Base-by-base conservation (phyloP, 345 rosid genomes). In the Hibiscus tridactylites region DNA sequence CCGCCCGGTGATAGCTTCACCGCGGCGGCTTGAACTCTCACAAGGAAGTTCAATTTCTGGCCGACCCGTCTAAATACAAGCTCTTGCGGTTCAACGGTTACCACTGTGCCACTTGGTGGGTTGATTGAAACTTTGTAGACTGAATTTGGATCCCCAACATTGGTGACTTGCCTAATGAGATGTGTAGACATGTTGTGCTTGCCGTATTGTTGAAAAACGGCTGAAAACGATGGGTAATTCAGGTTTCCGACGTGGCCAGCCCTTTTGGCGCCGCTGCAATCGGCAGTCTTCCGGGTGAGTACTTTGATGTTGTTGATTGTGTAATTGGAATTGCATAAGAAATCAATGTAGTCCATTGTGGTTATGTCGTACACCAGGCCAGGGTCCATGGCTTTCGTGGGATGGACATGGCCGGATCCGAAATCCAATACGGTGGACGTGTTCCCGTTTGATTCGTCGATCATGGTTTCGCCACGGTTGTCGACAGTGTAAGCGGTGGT, bases 391-490 rank as follows among this genome's bases (percentile, higher is more conserved):
- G 97, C 99, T 60, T 79, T 87, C 15, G 90, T 85, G 3, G 97
- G 99, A 71, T 89, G 92, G 62, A 95, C 89, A 76, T 92, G 94
- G 42, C 98, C 93, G 0, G 97, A 84, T 3, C 98, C 97, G 29
- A 77, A 83, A 83, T 92, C 98, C 77, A 87, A 80, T 52, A 85
- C 85, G 0, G 96, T 77, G 0, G 96, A 86, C 6, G 84, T 63
- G 58, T 95, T 92, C 17, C 98, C 92, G 0, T 86, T 81, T 52
- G 97, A 89, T 79, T 92, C 99, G 61, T 95, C 97, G 37, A 76
- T 74, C 97, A 95, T 88, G 0, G 79, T 74, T 62, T 81, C 85
- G 1, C 86, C 91, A 0, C 88, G 76, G 73, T 89, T 95, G 71
- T 90, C 91, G 0, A 84, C 78, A 0, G 81, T 86, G 59, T 88